These are phyloP conservation scores for Dichotomopilus funicola DNA, from an alignment of 2,329 filamentous ascomycete species.

Conservation along the genomic window DNA sequence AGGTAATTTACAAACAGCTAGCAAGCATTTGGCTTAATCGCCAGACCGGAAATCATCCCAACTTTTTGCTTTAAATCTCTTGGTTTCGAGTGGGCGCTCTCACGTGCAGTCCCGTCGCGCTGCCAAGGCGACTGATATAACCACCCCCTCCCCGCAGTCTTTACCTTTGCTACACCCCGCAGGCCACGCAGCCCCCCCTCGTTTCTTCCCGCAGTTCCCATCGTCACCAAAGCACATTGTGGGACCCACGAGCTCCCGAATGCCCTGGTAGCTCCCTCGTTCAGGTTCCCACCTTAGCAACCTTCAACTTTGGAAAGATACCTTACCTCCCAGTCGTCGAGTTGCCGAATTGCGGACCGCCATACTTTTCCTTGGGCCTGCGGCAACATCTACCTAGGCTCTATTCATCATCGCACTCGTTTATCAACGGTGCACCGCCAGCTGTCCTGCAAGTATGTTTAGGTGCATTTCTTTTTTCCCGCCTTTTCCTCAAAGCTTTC, in stretches of 20 bases:
- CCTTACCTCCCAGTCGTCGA: neutral
- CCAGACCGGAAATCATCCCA: too few relatives aligned
- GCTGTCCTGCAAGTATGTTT: neutral
- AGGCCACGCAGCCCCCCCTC: neutral
- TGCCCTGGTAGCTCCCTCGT: too few relatives aligned
- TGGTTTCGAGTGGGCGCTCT: too few relatives aligned
- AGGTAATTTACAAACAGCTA: too few relatives aligned
- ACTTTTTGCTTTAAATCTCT: too few relatives aligned
- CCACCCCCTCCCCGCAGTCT: neutral
- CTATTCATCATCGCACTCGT: neutral
- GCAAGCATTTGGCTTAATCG: too few relatives aligned
- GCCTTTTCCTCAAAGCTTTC: neutral
- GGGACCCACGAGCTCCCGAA: neutral
- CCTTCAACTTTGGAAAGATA: neutral
- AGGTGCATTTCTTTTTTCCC: neutral
- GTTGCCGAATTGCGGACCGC: neutral
- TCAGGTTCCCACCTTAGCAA: neutral
- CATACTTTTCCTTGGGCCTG: neutral
- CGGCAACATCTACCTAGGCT: neutral
- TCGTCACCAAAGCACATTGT: neutral
- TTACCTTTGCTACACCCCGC: neutral
- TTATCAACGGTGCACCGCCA: neutral
- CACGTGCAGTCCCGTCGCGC: neutral
- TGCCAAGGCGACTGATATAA: neutral
- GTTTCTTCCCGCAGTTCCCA: constrained; percentile 2